Conservation (phyloP, 106 monocot genomes). For the Narthecium ossifragum region DNA sequence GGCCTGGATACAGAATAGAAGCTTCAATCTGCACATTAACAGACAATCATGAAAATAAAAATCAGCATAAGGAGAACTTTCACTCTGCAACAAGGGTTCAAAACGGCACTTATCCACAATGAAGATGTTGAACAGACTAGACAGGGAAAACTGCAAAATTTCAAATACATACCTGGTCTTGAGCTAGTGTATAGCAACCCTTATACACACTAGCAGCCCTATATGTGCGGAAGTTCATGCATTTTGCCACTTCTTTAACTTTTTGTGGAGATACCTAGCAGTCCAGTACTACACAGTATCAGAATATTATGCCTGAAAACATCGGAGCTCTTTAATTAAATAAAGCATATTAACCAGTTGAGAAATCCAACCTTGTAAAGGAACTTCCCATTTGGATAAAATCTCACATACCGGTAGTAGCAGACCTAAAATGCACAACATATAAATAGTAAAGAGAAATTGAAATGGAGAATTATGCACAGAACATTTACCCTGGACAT, state of each 20-base stretch:
- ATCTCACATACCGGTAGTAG: slow-evolving; percentile 86
- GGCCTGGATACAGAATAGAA: slow-evolving; percentile 64
- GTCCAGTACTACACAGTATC: neutral
- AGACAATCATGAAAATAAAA: neutral
- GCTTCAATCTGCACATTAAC: slow-evolving; percentile 47
- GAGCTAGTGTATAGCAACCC: slow-evolving; percentile 55
- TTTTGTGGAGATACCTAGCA: slow-evolving; percentile 78
- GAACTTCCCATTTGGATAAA: slow-evolving; percentile 81
- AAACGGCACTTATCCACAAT: neutral
- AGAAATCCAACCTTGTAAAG: slow-evolving; percentile 69
- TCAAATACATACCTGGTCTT: slow-evolving; percentile 43
- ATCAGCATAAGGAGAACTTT: neutral
- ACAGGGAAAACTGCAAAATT: neutral
- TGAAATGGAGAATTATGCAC: too few species aligned
- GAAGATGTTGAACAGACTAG: slow-evolving; percentile 1
- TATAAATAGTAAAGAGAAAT: slow-evolving; percentile 6
- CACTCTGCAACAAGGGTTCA: neutral
- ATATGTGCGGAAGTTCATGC: slow-evolving; percentile 72
- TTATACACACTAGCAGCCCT: slow-evolving; percentile 67
- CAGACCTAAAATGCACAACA: slow-evolving; percentile 56
- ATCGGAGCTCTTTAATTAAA: neutral
- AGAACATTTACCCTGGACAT: too few species aligned
- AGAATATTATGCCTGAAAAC: too few species aligned
- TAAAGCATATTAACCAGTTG: neutral
- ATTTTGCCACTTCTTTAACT: slow-evolving; percentile 77